These are phyloP conservation scores for Colletotrichum echinochloae DNA, from an alignment of 2,329 filamentous ascomycete species.

Conservation along the genomic window DNA sequence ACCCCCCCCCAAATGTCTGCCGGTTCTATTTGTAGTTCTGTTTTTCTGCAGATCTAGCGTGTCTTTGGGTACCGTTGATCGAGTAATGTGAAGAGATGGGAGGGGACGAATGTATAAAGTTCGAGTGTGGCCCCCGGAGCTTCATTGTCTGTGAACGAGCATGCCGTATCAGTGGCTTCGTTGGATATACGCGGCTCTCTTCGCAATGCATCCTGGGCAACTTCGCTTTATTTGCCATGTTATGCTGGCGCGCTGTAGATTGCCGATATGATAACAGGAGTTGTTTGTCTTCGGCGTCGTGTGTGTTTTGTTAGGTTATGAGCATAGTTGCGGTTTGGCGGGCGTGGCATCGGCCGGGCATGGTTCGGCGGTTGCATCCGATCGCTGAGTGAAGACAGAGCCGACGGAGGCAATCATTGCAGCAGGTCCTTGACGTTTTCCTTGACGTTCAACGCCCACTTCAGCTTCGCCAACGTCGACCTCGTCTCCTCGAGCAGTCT, in stretches of 20 bases:
- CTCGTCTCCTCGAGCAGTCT: slow-evolving; percentile 68
- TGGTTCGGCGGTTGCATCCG: background rate
- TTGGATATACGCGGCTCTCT: background rate
- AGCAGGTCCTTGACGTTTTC: slow-evolving; percentile 67
- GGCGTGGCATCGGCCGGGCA: background rate
- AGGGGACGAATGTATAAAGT: background rate
- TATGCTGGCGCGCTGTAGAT: slow-evolving; percentile 3
- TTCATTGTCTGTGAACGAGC: background rate
- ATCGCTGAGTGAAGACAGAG: background rate
- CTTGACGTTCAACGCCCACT: slow-evolving; percentile 79
- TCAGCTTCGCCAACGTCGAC: slow-evolving; percentile 74
- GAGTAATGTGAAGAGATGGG: background rate
- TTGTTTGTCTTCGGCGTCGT: background rate
- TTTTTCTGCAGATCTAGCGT: background rate
- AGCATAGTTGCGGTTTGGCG: background rate
- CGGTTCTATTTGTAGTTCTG: slow-evolving; percentile 1
- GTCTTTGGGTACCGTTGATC: background rate
- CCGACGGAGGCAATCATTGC: slow-evolving; percentile 48
- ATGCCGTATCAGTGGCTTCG: background rate
- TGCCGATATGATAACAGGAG: slow-evolving; percentile 1
- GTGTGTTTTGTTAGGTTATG: background rate
- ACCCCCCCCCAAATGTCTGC: background rate
- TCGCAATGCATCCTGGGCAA: background rate
- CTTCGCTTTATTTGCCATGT: background rate
- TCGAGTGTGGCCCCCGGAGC: background rate